phyloP scores from a whole-genome alignment of 805 yeast genomes.

The Yamadazyma sp. region DNA sequence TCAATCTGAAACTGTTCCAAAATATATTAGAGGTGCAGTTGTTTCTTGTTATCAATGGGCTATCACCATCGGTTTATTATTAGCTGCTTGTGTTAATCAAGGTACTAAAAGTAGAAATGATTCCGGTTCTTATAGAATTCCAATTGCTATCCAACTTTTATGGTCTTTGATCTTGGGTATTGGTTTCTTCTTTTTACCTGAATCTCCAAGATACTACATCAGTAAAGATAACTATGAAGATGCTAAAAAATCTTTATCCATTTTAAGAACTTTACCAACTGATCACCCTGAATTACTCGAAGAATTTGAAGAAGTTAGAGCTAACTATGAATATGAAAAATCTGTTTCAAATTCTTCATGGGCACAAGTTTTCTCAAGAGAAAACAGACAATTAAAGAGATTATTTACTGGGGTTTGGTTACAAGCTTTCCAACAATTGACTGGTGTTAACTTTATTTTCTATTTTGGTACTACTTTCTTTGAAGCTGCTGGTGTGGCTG shows the following conservation, averaged over 20 bases:
- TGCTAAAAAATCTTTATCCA: constrained; percentile 43
- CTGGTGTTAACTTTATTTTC: constrained; percentile 43
- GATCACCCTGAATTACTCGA: constrained; percentile 40
- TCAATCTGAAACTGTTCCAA: constrained; percentile 75
- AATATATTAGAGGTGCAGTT: constrained; percentile 58
- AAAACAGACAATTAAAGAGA: constrained; percentile 38
- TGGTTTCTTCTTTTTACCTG: constrained; percentile 63
- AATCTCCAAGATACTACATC: constrained; percentile 47
- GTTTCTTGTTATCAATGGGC: constrained; percentile 44
- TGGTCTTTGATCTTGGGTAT: constrained; percentile 37
- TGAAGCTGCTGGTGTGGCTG: constrained; percentile 39
- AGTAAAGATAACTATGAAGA: constrained; percentile 40
- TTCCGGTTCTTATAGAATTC: constrained; percentile 47
- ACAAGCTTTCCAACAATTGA: constrained; percentile 41
- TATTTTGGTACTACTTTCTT: constrained; percentile 44
- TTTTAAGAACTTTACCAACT: constrained; percentile 48
- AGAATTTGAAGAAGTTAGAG: constrained; percentile 43
- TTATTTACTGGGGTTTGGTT: constrained; percentile 41
- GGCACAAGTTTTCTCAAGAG: constrained; percentile 26
- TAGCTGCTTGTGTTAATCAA: constrained; percentile 49
- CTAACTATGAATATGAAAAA: constrained; percentile 43
- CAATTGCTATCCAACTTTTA: constrained; percentile 47
- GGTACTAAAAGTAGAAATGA: constrained; percentile 31
- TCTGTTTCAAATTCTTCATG: constrained; percentile 32
- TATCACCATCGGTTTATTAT: constrained; percentile 45